Conservation (phyloP, 139 green algal genomes). For the Picochlorum sp. region DNA sequence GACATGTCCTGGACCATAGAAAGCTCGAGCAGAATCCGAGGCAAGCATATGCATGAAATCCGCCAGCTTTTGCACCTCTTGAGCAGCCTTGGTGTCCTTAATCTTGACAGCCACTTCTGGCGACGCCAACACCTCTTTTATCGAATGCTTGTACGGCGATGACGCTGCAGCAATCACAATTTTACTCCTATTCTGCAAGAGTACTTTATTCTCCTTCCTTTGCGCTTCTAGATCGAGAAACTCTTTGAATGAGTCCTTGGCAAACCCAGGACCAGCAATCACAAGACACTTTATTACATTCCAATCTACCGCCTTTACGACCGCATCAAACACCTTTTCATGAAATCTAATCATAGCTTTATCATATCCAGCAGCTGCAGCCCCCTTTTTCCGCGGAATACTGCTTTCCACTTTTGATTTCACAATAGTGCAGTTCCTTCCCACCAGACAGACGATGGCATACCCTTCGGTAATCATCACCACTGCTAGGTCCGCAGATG, state of each 20-base stretch:
- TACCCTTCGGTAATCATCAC: conserved; percentile 89
- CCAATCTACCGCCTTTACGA: conserved; percentile 81
- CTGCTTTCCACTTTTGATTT: conserved; percentile 71
- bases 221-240: conserved; percentile 50
- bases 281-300: conserved; percentile 82
- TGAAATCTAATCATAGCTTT: conserved; percentile 73
- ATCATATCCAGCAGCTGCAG: conserved; percentile 76
- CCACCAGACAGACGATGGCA: conserved; percentile 81
- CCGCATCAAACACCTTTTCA: conserved; percentile 38
- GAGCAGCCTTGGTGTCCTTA: conserved; percentile 79
- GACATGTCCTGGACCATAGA: conserved; percentile 85
- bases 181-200: conserved; percentile 69
- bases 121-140: conserved; percentile 67
- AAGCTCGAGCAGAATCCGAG: conserved; percentile 57
- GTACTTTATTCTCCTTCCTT: conserved; percentile 9
- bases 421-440: conserved; percentile 58
- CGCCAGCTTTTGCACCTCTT: conserved; percentile 52
- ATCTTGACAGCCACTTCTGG: conserved; percentile 35
- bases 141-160: conserved; percentile 78
- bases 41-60: conserved; percentile 83
- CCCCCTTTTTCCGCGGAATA: conserved; percentile 81
- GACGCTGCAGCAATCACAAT: conserved; percentile 63
- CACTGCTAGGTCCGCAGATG: conserved; percentile 79
- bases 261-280: conserved; percentile 89
- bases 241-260: conserved; percentile 79